Conservation (phyloP, 257 asterid species). For the Plantago major region DNA sequence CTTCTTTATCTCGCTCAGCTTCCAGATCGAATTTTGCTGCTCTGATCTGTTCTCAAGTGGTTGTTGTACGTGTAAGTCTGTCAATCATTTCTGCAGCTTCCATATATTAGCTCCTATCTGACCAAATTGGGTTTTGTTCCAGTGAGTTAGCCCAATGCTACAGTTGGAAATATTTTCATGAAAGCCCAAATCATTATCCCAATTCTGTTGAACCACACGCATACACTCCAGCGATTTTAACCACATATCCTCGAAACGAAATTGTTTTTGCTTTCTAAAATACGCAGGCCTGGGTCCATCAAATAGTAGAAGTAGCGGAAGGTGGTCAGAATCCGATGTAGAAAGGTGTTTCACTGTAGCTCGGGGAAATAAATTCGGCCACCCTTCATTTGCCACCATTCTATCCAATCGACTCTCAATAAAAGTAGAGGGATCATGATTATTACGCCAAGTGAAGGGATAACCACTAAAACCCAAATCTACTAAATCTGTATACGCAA, state of each 20-base stretch:
- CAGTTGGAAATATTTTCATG: not conserved
- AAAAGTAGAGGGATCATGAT: not conserved
- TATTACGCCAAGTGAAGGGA: too few species aligned
- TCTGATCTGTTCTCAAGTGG: not conserved
- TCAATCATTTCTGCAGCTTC: not conserved
- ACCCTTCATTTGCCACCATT: not conserved
- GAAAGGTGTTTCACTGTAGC: not conserved
- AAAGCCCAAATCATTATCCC: too few species aligned
- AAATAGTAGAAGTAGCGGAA: not conserved
- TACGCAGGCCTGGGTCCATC: not conserved
- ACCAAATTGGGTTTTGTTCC: not conserved
- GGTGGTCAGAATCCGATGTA: not conserved
- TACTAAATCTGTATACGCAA: too few species aligned
- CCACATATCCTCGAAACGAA: not conserved
- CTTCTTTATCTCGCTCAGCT: not conserved
- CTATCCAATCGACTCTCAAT: not conserved
- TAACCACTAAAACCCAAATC: not conserved
- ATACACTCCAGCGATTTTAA: not conserved
- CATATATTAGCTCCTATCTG: too few species aligned
- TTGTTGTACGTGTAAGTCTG: not conserved
- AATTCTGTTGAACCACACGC: too few species aligned
- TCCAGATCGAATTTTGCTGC: not conserved
- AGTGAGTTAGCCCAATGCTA: not conserved
- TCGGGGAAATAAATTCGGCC: not conserved
- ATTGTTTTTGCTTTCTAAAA: not conserved